Evolutionary conservation across 352 stramenopile genomes (phyloP), one percentile per base, ranked within the genome.

Genomic region (Pythium periplocum): DNA sequence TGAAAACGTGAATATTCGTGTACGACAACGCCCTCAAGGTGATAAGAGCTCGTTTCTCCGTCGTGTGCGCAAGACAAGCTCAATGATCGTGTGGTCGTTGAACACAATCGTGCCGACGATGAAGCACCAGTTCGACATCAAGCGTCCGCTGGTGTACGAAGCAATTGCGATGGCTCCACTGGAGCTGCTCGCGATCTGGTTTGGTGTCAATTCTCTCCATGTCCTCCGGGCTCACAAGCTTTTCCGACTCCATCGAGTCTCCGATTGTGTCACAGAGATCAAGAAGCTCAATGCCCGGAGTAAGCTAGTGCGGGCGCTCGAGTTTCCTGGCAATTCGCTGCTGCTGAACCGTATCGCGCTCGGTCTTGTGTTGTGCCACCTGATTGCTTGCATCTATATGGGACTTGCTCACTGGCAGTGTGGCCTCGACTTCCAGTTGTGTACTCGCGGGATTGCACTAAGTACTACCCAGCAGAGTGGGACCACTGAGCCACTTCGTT

Each of bases 381-480:
- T 65, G 66, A 66, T 83, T 31, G 79, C 77, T 4, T 89, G 78
- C 45, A 62, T 57, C 0, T 92, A 92, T 61, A 78, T 92, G 71
- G 31, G 73, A 2, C 55, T 90, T 4, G 78, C 78, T 1, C 73
- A 92, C 48, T 43, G 85, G 17, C 66, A 92, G 49, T 92, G 82
- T 54, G 82, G 78, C 6, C 57, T 86, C 4, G 60, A 81, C 17
- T 77, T 86, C n/a, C 47, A 62, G 40, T 51, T 71, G 10, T 92
- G 82, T 46, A 61, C 57, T 0, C 77, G 78, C 0, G 3, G 38
- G 11, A 4, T 44, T 30, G 4, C 26, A 4, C 30, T 40, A 3
- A 46, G 45, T 11, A 9, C 42, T 11, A 45, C 2, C 17, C 17
- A 26, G 17, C 17, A 26, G 17, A 26, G 17, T 26, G 17, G 17